Evolutionary conservation across 176 grass and related monocot genomes (phyloP).

Genomic region (Panicum miliaceum): DNA sequence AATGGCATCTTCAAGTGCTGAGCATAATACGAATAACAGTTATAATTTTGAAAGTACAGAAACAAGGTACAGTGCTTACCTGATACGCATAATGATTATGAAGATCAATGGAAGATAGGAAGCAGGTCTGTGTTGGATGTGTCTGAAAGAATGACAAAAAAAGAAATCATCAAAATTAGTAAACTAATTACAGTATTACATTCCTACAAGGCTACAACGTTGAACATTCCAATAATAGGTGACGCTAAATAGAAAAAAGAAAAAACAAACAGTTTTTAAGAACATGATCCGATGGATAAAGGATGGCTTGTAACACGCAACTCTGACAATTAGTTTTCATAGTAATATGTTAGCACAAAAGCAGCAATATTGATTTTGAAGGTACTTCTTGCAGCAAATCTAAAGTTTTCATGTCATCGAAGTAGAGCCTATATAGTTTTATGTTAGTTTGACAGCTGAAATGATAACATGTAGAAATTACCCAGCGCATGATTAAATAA

Average conservation of each 20-base stretch:
- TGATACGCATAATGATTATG: constrained; percentile 99
- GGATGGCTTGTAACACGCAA: not conserved
- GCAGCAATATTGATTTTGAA: not conserved
- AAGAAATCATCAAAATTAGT: not conserved
- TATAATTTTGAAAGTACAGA: constrained; percentile 17
- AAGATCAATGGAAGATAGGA: constrained; percentile 96
- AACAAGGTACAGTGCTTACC: constrained; percentile 46
- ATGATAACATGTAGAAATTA: not conserved
- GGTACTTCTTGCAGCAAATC: not conserved
- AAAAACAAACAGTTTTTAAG: not conserved
- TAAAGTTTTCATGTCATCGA: not conserved
- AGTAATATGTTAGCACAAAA: not conserved
- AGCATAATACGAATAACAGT: constrained; percentile 33
- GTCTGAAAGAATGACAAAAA: constrained; percentile 66
- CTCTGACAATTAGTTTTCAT: constrained; percentile 5
- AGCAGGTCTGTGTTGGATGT: constrained; percentile 96
- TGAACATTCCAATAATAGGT: not conserved
- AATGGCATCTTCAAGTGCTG: constrained; percentile 20
- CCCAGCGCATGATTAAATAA: not conserved
- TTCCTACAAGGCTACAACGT: not conserved
- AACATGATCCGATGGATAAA: not conserved
- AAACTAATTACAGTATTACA: constrained; percentile 10
- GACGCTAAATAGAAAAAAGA: not conserved
- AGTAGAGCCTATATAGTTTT: not conserved
- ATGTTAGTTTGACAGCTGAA: not conserved